Percentiles rank a stretch among this genome's conserved stretches.
Evolutionary conservation across 108 stramenopile species (phyloP).

Genomic region (Nitzschia inconspicua): DNA sequence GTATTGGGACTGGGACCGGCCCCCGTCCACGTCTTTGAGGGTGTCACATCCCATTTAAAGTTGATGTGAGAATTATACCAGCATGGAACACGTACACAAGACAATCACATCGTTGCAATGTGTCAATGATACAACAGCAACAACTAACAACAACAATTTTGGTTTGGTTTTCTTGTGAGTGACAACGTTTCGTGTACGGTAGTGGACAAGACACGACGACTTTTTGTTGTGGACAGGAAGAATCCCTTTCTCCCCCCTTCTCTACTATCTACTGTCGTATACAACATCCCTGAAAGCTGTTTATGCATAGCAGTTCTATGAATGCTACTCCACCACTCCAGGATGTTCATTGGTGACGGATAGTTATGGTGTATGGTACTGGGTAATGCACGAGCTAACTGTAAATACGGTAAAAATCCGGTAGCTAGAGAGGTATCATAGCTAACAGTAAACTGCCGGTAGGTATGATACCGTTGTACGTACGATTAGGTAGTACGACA

Average conservation of each 20-base stretch:
- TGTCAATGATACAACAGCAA: not conserved
- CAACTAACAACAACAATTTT: not conserved
- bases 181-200: not conserved
- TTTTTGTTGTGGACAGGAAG: not conserved
- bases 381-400: too few species aligned
- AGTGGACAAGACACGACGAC: not conserved
- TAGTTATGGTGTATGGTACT: too few species aligned
- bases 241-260: not conserved
- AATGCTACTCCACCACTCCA: too few species aligned
- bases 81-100: not conserved
- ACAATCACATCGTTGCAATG: not conserved
- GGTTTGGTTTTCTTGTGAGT: not conserved
- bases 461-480: too few species aligned
- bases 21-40: constrained; percentile 80
- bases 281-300: too few species aligned
- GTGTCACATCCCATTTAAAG: constrained; percentile 83
- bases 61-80: constrained; percentile 81
- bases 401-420: too few species aligned
- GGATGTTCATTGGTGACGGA: too few species aligned
- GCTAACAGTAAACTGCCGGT: too few species aligned
- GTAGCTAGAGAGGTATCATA: too few species aligned
- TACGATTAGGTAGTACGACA: too few species aligned
- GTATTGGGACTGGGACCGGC: constrained; percentile 88
- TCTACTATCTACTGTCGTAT: too few species aligned
- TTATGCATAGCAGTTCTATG: too few species aligned